These are phyloP conservation scores for Penicillium bovifimosum DNA, from an alignment of 495 filamentous ascomycete genomes.

Conservation along the genomic window DNA sequence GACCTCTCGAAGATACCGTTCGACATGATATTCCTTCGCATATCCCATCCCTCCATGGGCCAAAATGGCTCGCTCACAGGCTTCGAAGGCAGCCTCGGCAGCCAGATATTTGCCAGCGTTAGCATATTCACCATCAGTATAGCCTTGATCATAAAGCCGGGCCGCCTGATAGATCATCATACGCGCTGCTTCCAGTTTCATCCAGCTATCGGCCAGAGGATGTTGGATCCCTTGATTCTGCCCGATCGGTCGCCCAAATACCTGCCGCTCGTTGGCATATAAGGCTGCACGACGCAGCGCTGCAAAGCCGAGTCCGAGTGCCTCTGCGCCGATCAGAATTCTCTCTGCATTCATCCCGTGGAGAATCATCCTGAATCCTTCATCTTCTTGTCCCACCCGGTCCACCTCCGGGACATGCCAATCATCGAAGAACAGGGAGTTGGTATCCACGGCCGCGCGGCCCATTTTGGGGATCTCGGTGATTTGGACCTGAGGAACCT, in stretches of 20 bases:
- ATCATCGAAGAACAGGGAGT: slow-evolving; percentile 75
- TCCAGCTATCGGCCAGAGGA: slow-evolving; percentile 65
- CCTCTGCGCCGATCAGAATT: slow-evolving; percentile 69
- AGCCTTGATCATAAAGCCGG: slow-evolving; percentile 55
- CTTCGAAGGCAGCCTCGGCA: slow-evolving; percentile 68
- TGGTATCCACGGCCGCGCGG: slow-evolving; percentile 66
- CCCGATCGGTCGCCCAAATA: slow-evolving; percentile 66
- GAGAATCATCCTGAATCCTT: slow-evolving; percentile 69
- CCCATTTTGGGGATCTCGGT: slow-evolving; percentile 59
- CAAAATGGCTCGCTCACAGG: slow-evolving; percentile 65
- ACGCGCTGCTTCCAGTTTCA: slow-evolving; percentile 74
- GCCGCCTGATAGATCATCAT: slow-evolving; percentile 72
- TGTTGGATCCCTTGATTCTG: slow-evolving; percentile 70
- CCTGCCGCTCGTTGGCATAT: slow-evolving; percentile 61
- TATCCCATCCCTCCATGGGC: slow-evolving; percentile 73
- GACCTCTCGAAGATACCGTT: slow-evolving; percentile 67
- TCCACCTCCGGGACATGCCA: slow-evolving; percentile 54
- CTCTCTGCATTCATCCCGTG: slow-evolving; percentile 82
- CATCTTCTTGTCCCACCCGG: slow-evolving; percentile 59
- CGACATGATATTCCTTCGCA: slow-evolving; percentile 72
- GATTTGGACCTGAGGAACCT: slow-evolving; percentile 27
- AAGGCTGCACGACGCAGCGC: slow-evolving; percentile 56
- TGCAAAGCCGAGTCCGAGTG: slow-evolving; percentile 67
- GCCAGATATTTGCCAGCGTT: slow-evolving; percentile 60
- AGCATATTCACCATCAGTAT: slow-evolving; percentile 13